Base-by-base conservation (phyloP, 768 basidiomycete species). In the Hirschioporus abietinus region DNA sequence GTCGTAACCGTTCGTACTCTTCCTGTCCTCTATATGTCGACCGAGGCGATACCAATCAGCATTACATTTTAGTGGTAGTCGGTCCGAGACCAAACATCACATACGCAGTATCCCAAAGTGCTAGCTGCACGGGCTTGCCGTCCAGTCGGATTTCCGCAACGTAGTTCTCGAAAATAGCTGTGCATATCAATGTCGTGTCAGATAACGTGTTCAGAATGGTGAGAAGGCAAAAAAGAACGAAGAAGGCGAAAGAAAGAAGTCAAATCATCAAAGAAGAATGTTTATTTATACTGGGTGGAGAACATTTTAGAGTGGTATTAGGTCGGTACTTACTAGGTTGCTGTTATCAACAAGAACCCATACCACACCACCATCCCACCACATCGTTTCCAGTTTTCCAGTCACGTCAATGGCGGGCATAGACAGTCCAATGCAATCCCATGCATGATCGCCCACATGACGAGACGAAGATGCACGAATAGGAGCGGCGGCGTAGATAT, bases 91-190 rank as follows among this genome's bases (percentile, higher is more conserved):
- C 25, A 66, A 64, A 60, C 61, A 60, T 34, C 67, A 89, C 93
- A 78, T 76, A 97, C 96, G 97, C 97, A 65, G 97, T 99, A 84
- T 99, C 97, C 97, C 97, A 99, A 59, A 99, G 79, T 58, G 97
- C 96, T 67, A 99, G 79, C 77, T 99, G 96, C 20, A 99, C 94
- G 42, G 96, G 93, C 78, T 99, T 99, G 70, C 95, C 95, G 78
- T 99, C 97, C 64, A 99, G 82, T 71, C 94, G 84, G 73, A 99
- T 98, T 82, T 99, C 97, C 61, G 97, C 96, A 70, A 99, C 96
- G 79, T 96, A 98, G 75, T 99, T 99, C 78, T 98, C 96, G 74
- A 98, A 98, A 63, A 98, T 91, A 70, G 95, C 95, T 96, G 76
- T 52, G 68, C 65, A 15, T 52, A 52, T 52, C 12, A 57, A 61